phyloP scores from a whole-genome alignment of 2,329 filamentous ascomycete genomes.

The Penicillium sp. region DNA sequence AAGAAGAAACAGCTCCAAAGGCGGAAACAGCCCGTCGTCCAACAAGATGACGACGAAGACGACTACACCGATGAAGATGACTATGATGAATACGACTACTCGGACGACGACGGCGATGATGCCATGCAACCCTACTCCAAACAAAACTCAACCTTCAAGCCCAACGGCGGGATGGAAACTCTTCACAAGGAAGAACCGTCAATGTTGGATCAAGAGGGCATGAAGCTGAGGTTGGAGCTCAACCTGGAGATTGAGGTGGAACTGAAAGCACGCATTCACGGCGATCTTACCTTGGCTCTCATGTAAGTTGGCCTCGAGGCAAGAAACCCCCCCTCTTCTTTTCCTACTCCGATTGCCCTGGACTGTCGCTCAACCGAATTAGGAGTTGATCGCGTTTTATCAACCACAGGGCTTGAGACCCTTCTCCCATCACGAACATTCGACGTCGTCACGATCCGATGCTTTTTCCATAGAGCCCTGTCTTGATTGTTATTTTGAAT shows the following conservation, averaged over 20 bases:
- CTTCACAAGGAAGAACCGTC: slow-evolving; percentile 31
- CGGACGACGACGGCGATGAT: slow-evolving; percentile 16
- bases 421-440: slow-evolving; percentile 10
- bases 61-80: slow-evolving; percentile 35
- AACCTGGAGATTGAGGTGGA: slow-evolving; percentile 66
- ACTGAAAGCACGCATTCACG: slow-evolving; percentile 66
- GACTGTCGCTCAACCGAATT: slow-evolving; percentile 21
- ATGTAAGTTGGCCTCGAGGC: slow-evolving; percentile 38
- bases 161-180: slow-evolving; percentile 28
- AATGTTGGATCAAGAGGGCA: slow-evolving; percentile 43
- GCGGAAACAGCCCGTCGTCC: slow-evolving; percentile 17
- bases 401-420: slow-evolving; percentile 22
- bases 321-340: neutral
- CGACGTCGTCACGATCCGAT: slow-evolving; percentile 12
- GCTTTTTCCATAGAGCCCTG: slow-evolving; percentile 10
- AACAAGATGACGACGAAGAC: slow-evolving; percentile 23
- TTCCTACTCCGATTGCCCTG: neutral
- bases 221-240: slow-evolving; percentile 60
- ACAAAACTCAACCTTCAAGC: slow-evolving; percentile 28
- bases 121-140: slow-evolving; percentile 31
- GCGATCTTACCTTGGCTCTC: slow-evolving; percentile 60
- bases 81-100: slow-evolving; percentile 34
- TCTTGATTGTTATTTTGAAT: slow-evolving; percentile 7
- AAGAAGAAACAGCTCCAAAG: slow-evolving; percentile 21
- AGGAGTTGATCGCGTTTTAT: slow-evolving; percentile 27